A percentile compares a stretch with the other conserved stretches of the same genome.
Conservation (phyloP, 495 filamentous ascomycete species). For the Echria macrotheca region DNA sequence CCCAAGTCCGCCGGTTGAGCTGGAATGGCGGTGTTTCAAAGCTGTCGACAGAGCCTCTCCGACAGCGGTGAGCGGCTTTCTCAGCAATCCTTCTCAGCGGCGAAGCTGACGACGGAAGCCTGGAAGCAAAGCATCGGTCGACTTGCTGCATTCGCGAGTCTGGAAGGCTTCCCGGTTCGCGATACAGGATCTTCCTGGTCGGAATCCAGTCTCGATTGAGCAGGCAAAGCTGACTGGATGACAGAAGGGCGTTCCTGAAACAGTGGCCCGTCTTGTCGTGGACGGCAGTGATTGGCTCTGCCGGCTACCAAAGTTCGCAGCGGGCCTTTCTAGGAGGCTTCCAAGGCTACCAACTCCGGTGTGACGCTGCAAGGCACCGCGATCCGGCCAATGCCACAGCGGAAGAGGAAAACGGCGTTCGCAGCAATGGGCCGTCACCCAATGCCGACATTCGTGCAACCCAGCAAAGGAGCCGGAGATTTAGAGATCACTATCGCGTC, state of each 20-base stretch:
- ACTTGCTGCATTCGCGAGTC: neutral
- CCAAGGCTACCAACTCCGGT: slow-evolving; percentile 2
- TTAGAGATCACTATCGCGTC: too few relatives aligned
- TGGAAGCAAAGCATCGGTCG: neutral
- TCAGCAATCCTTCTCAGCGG: neutral
- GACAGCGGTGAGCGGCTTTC: neutral
- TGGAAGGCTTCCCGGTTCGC: slow-evolving; percentile 1
- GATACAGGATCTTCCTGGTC: neutral
- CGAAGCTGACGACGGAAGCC: neutral
- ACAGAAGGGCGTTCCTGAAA: slow-evolving; percentile 9
- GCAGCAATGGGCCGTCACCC: too few relatives aligned
- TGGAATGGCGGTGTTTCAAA: neutral
- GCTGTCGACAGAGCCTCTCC: too few relatives aligned
- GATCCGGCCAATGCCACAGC: slow-evolving; percentile 1
- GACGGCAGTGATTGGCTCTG: slow-evolving; percentile 5
- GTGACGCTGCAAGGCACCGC: slow-evolving; percentile 12
- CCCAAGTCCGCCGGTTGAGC: too few relatives aligned
- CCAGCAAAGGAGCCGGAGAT: too few relatives aligned
- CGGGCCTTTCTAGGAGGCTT: slow-evolving; percentile 2
- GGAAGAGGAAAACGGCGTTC: neutral
- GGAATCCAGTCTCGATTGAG: too few relatives aligned
- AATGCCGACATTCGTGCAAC: too few relatives aligned
- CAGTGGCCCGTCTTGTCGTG: slow-evolving; percentile 10
- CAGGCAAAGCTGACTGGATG: slow-evolving; percentile 8
- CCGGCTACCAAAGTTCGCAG: neutral